These are phyloP conservation scores for Aspergillus tubingensis DNA, from an alignment of 2,329 filamentous ascomycete genomes.

Conservation along the genomic window DNA sequence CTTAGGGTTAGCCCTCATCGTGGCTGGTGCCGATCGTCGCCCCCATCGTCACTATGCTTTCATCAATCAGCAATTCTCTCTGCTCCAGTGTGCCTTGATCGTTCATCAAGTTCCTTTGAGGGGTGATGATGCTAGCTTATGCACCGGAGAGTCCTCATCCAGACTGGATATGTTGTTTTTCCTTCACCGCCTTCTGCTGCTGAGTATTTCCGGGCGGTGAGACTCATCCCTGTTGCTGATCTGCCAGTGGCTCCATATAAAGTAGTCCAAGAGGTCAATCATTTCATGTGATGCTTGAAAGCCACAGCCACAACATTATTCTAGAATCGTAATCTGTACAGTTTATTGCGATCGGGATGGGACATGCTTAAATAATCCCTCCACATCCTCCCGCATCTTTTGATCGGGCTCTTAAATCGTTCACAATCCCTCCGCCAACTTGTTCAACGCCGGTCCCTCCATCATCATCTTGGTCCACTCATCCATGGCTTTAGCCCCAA, in stretches of 20 bases:
- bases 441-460: slow-evolving; percentile 46
- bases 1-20: slow-evolving; percentile 12
- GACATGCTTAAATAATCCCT: background rate
- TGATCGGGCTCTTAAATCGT: background rate
- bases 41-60: background rate
- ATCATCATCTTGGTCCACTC: slow-evolving; percentile 56
- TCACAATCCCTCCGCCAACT: slow-evolving; percentile 38
- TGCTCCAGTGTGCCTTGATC: background rate
- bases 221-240: too few species aligned
- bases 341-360: background rate
- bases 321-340: background rate
- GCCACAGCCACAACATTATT: too few species aligned
- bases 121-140: too few species aligned
- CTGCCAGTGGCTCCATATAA: too few species aligned
- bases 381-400: background rate
- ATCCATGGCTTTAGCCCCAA: slow-evolving; percentile 49
- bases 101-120: background rate
- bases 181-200: too few species aligned
- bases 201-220: too few species aligned
- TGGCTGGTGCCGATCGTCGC: background rate
- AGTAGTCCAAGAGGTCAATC: too few species aligned
- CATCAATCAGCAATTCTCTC: background rate
- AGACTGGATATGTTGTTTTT: too few species aligned
- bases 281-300: too few species aligned
- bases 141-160: too few species aligned